Evolutionary conservation across 2,329 filamentous ascomycete species (phyloP), one percentile per base, ranked within the genome.

Genomic region (Colletotrichum eleusines): DNA sequence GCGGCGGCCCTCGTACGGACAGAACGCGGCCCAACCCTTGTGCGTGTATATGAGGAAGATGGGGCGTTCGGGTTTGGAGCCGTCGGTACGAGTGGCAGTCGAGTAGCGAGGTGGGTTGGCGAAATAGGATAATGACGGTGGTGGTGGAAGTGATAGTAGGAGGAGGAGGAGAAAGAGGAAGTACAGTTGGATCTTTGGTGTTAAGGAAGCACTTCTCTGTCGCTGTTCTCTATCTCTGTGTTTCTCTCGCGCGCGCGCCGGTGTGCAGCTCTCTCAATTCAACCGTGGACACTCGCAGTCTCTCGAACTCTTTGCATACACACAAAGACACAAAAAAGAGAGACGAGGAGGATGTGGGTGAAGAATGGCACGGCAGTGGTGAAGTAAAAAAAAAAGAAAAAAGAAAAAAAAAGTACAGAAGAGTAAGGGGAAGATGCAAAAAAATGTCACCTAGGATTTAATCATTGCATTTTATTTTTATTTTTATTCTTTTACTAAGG

Each of bases 381-480:
- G 48, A 71, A 51, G 67, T 38, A 71, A n/a, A n/a, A n/a, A n/a
- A n/a, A n/a, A n/a, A n/a, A n/a, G n/a, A n/a, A n/a, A n/a, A n/a
- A n/a, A n/a, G n/a, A n/a, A n/a, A n/a, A n/a, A n/a, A n/a, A n/a
- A 61, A 58, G 63, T 67, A 71, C 51, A 58, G 38, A 44, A 60
- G 62, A 68, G 58, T 71, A 73, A 72, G 71, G 71, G 71, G 71
- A 68, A 73, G 69, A 58, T 69, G 60, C 44, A 64, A 73, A 64
- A 69, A 72, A 72, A 73, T 72, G 71, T 72, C 69, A 73, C 69
- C 53, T 55, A 53, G 64, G 60, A 71, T 71, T 70, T 63, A 64
- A 70, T 72, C 63, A 66, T 64, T 72, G 70, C 72, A 72, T 59
- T 69, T 65, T 72, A 5, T 72, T 69, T 61, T 72, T 73, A 11